phyloP scores from a whole-genome alignment of 768 basidiomycete species.

The Rhizopogon vinicolor region DNA sequence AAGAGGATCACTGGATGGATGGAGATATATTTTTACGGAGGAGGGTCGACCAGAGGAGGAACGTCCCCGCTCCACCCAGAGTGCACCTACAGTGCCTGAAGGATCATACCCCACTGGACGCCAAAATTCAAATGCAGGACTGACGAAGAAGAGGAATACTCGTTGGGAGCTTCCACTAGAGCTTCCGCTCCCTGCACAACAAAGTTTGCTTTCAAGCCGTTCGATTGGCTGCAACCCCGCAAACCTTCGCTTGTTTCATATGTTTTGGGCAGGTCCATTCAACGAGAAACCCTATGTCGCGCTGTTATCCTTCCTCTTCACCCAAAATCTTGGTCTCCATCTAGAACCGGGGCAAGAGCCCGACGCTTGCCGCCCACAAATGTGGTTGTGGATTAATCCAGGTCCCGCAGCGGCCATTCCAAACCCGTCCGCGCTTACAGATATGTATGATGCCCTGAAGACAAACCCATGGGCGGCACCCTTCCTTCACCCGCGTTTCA shows the following conservation, averaged over 20 bases:
- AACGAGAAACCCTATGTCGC: constrained; percentile 97
- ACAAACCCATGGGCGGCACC: constrained; percentile 88
- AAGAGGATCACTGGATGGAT: constrained; percentile 67
- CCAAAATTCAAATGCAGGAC: constrained; percentile 49
- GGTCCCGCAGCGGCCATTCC: constrained; percentile 84
- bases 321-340: constrained; percentile 85
- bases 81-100: constrained; percentile 18
- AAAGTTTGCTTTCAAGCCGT: constrained; percentile 36
- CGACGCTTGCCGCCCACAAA: constrained; percentile 75
- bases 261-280: constrained; percentile 97
- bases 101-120: constrained; percentile 19
- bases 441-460: constrained; percentile 80
- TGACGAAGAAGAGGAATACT: constrained; percentile 51
- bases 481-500: constrained; percentile 85
- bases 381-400: constrained; percentile 97
- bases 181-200: constrained; percentile 42
- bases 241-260: constrained; percentile 83
- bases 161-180: constrained; percentile 53
- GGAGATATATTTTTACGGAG: constrained; percentile 81
- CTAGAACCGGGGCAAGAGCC: constrained; percentile 33
- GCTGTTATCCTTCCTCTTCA: constrained; percentile 86
- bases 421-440: constrained; percentile 68
- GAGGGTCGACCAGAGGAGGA: constrained; percentile 16
- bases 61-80: not conserved
- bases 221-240: constrained; percentile 61